phyloP scores from a whole-genome alignment of 2,329 filamentous ascomycete genomes.

The Fusarium brevicatenulatum region DNA sequence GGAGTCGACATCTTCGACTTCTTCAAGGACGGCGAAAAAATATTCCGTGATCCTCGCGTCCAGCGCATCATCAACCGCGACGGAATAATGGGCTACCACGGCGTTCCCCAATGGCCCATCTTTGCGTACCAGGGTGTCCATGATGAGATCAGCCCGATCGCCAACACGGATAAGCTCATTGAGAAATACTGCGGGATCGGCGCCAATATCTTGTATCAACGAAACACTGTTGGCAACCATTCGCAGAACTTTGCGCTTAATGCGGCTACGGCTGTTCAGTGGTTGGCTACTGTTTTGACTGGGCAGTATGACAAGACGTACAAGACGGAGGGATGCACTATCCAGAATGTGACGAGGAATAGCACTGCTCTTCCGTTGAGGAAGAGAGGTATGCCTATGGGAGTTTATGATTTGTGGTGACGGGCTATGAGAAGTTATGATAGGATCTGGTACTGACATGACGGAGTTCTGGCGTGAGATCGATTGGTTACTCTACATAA shows the following conservation, averaged over 20 bases:
- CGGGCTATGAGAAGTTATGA: rapidly evolving
- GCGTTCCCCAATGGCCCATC: slow-evolving; percentile 36
- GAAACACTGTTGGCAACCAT: slow-evolving; percentile 34
- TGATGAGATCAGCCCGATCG: slow-evolving; percentile 34
- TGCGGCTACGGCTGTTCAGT: slow-evolving; percentile 22
- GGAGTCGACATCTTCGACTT: slow-evolving; percentile 30
- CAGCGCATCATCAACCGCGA: slow-evolving; percentile 23
- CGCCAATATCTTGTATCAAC: slow-evolving; percentile 39
- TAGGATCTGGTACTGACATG: not conserved
- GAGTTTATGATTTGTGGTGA: slow-evolving; percentile 32
- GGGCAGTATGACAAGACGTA: slow-evolving; percentile 20
- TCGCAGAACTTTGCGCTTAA: slow-evolving; percentile 12
- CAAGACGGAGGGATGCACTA: slow-evolving; percentile 32
- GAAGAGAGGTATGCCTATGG: slow-evolving; percentile 16
- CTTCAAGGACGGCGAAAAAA: slow-evolving; percentile 11
- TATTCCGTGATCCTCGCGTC: slow-evolving; percentile 22
- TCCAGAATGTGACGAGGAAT: slow-evolving; percentile 37
- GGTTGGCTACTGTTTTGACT: slow-evolving; percentile 24
- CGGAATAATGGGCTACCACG: slow-evolving; percentile 42
- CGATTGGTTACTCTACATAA: not conserved
- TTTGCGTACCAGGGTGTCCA: slow-evolving; percentile 37
- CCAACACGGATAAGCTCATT: slow-evolving; percentile 31
- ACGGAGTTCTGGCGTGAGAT: not conserved
- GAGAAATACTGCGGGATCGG: slow-evolving; percentile 33
- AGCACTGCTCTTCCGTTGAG: slow-evolving; percentile 9